These are phyloP conservation scores for Quercus wislizeni DNA, from an alignment of 306 rosid genomes.

Conservation along the genomic window DNA sequence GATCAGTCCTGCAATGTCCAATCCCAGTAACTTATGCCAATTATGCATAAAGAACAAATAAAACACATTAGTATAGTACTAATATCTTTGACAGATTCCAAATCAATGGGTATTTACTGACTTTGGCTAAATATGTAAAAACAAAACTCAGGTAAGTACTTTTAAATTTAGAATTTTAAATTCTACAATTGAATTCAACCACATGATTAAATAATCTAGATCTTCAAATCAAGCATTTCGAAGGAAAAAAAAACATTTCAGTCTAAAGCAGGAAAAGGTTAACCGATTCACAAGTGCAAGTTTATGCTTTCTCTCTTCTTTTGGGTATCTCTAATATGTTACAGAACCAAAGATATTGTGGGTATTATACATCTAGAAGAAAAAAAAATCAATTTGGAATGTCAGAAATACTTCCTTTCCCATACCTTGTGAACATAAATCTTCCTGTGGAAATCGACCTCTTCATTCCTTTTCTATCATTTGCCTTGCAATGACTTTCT, in stretches of 20 bases:
- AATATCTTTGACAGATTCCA: no score
- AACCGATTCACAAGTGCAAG: neutral
- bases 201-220: no score
- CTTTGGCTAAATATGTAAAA: no score
- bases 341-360: neutral
- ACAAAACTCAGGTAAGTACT: no score
- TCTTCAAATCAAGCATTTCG: no score
- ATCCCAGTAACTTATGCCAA: neutral
- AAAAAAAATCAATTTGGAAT: slow-evolving; percentile 25
- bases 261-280: no score
- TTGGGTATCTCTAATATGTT: slow-evolving; percentile 9
- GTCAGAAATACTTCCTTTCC: slow-evolving; percentile 29
- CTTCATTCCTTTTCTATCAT: slow-evolving; percentile 26
- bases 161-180: no score
- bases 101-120: no score
- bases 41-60: neutral
- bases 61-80: no score
- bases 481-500: slow-evolving; percentile 12
- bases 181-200: no score
- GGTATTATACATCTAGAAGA: neutral
- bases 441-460: slow-evolving; percentile 48
- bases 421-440: slow-evolving; percentile 33
- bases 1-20: no score
- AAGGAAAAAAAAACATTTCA: no score
- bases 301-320: neutral